Conservation (phyloP, 306 rosid genomes). For the Quillaja saponaria region DNA sequence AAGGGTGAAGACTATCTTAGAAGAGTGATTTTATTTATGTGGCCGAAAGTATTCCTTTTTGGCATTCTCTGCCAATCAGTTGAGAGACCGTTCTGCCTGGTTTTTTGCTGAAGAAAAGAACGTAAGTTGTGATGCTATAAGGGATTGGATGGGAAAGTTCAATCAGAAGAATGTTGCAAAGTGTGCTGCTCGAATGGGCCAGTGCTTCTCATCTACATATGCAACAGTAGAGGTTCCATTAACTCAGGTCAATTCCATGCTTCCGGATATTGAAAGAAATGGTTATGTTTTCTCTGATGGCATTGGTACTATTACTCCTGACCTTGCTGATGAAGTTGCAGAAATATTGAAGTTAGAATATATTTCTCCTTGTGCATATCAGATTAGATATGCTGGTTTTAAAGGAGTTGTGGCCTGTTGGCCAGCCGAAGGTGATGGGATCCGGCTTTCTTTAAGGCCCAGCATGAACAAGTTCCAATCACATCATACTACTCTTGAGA, state of each 20-base stretch:
- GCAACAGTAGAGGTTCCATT: slow-evolving; percentile 73
- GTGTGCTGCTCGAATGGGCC: slow-evolving; percentile 95
- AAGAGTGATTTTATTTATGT: slow-evolving; percentile 64
- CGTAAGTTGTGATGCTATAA: slow-evolving; percentile 29
- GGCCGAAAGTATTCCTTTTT: slow-evolving; percentile 68
- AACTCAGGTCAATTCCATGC: slow-evolving; percentile 38
- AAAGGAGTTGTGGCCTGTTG: slow-evolving; percentile 89
- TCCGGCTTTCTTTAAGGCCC: slow-evolving; percentile 61
- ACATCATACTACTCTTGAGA: slow-evolving; percentile 59
- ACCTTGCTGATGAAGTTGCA: slow-evolving; percentile 78
- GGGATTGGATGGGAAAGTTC: slow-evolving; percentile 76
- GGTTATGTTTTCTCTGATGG: slow-evolving; percentile 74
- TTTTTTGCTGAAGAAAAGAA: slow-evolving; percentile 59
- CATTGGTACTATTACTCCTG: slow-evolving; percentile 77
- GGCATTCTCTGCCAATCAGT: slow-evolving; percentile 86
- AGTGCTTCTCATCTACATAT: slow-evolving; percentile 85
- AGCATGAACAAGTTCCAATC: slow-evolving; percentile 78
- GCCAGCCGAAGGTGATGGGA: slow-evolving; percentile 62
- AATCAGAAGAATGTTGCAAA: slow-evolving; percentile 56
- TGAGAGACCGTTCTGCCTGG: slow-evolving; percentile 90
- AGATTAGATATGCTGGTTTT: slow-evolving; percentile 84
- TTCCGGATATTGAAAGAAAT: slow-evolving; percentile 63
- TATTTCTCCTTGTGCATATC: slow-evolving; percentile 71
- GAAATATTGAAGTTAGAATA: slow-evolving; percentile 61
- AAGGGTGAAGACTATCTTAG: slow-evolving; percentile 58